Base-by-base conservation (phyloP, 495 filamentous ascomycete species). In the Trypethelium eluteriae region DNA sequence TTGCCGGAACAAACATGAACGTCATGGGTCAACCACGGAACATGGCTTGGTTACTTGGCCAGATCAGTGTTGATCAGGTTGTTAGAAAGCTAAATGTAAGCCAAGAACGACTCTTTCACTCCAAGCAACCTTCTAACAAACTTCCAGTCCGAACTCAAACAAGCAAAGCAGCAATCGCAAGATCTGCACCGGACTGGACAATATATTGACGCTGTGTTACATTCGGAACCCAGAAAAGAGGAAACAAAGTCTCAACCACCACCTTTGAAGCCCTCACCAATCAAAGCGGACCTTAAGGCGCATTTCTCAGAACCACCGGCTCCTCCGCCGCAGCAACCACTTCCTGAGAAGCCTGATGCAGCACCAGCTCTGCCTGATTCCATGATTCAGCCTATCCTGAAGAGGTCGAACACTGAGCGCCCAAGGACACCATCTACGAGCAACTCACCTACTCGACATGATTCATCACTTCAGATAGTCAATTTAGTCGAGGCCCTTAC, bases 61-160 rank as follows among this genome's bases (percentile, higher is more conserved):
- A 92, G 2, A 87, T 96, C 41, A 93, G 92, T 10, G 92, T 95
- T 63, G 94, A 98, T 71, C 90, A 96, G 69, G 90, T 98, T 46
- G 91, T 96, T 39, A 97, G 97, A 76, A 89, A 87, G 74, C 83
- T 98, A 53, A 90, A 90, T 69, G 94, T 97, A 84, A 83, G 90
- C 81, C 62, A 32, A 34, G 69, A 41, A 56, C 38, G 38, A 11
- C 11, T 39, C 57, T n/a, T 73, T 73, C 65, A 75, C 46, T 18
- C 63, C 18, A 7, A 62, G 47, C 56, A 44, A 49, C 66, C 50
- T 64, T 64, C 62, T 73, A 64, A 68, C 59, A 65, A 35, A 25
- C 38, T 3, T 62, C 68, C 63, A 98, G 94, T 81, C 83, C 69
- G 94, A 98, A 75, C 86, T 98, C 80, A 90, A 89, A 72, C 85